These are phyloP conservation scores for Trypanosoma avium DNA, from an alignment of 208 protist species.

Conservation along the genomic window DNA sequence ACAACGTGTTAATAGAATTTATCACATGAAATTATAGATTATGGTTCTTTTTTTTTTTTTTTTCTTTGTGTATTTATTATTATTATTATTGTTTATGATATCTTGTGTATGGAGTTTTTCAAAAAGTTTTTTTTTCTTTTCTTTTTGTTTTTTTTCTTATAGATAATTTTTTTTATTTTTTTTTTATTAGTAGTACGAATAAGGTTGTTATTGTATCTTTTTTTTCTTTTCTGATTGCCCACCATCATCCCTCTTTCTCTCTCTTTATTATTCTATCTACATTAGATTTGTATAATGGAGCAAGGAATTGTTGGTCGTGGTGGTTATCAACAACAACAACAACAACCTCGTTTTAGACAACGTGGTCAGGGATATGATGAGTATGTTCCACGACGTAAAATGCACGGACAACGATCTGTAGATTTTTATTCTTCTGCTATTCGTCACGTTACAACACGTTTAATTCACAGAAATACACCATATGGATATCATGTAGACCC, in stretches of 20 bases:
- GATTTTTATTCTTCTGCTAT: slow-evolving; percentile 86
- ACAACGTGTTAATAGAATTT: slow-evolving; percentile 26
- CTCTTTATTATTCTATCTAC: slow-evolving; percentile 4
- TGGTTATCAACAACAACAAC: slow-evolving; percentile 13
- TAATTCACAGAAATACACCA: slow-evolving; percentile 55
- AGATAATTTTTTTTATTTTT: no score
- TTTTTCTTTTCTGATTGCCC: no score
- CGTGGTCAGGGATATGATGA: slow-evolving; percentile 73
- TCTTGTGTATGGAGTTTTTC: no score
- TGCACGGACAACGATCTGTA: slow-evolving; percentile 73
- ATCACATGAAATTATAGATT: background rate
- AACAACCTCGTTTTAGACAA: slow-evolving; percentile 35
- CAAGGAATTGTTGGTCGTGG: slow-evolving; percentile 16
- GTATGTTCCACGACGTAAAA: slow-evolving; percentile 77
- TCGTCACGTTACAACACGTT: slow-evolving; percentile 73
- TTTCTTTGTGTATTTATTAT: background rate
- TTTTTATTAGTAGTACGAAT: no score
- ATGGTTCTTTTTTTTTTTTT: background rate
- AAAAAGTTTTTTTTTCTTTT: no score
- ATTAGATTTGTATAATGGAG: slow-evolving; percentile 2
- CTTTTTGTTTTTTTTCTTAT: no score
- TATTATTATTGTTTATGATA: no score
- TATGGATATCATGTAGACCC: slow-evolving; percentile 81
- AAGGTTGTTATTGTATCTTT: no score
- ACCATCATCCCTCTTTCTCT: slow-evolving; percentile 28